Evolutionary conservation across 2,329 filamentous ascomycete species (phyloP).

Genomic region (Coleophoma eucalyptorum): DNA sequence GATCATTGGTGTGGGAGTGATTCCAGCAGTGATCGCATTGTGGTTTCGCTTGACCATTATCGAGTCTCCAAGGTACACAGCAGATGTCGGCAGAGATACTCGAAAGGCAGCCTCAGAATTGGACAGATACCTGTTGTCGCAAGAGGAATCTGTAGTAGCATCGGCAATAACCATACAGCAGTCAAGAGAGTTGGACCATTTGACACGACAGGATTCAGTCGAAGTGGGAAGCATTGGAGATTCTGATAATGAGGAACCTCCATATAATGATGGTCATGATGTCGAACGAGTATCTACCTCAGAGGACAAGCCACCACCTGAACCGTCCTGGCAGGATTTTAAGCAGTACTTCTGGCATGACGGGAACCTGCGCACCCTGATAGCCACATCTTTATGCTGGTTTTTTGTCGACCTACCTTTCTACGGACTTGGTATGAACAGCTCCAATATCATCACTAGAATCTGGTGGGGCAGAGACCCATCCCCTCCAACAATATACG

Average conservation of each 20-base stretch:
- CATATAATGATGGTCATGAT: conserved; percentile 47
- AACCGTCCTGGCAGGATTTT: conserved; percentile 17
- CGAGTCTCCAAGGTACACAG: conserved; percentile 61
- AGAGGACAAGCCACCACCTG: conserved; percentile 5
- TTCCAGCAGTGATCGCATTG: conserved; percentile 60
- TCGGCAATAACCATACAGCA: background rate
- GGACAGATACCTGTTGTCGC: conserved; percentile 11
- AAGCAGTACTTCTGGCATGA: conserved; percentile 32
- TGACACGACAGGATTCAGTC: conserved; percentile 1
- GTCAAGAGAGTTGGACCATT: background rate
- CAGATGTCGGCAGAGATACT: conserved; percentile 47
- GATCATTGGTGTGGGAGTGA: conserved; percentile 53
- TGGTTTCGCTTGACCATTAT: conserved; percentile 64
- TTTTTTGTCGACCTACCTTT: conserved; percentile 30
- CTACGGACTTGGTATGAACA: conserved; percentile 68
- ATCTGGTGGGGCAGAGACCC: conserved; percentile 14
- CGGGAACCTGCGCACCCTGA: conserved; percentile 47
- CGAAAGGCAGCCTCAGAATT: conserved; percentile 15
- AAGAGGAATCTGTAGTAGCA: background rate
- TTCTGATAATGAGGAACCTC: background rate
- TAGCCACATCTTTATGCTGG: conserved; percentile 53
- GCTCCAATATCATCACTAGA: conserved; percentile 9
- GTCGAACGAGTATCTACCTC: conserved; percentile 64
- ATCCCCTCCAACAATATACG: conserved; percentile 6
- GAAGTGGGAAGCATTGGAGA: background rate